Conservation (phyloP, 1,139 yeast species). For the Hanseniaspora gamundiae region DNA sequence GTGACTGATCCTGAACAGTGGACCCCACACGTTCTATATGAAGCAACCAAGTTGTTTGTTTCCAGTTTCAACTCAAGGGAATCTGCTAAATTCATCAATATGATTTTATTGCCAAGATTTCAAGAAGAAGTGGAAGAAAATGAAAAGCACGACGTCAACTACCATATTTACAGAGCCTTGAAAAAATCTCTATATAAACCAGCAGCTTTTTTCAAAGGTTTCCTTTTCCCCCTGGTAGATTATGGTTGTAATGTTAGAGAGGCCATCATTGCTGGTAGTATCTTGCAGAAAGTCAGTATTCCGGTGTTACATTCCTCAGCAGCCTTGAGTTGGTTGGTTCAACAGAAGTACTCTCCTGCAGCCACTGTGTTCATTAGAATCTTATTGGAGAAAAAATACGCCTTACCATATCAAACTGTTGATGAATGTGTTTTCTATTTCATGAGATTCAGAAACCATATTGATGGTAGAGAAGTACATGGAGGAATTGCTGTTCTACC, state of each 20-base stretch:
- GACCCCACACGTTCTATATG: slow-evolving; percentile 96
- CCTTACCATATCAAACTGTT: slow-evolving; percentile 90
- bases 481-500: slow-evolving; percentile 60
- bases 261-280: slow-evolving; percentile 91
- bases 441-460: slow-evolving; percentile 64
- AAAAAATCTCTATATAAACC: slow-evolving; percentile 93
- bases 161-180: slow-evolving; percentile 82
- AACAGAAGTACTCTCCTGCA: slow-evolving; percentile 78
- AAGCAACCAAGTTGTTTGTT: slow-evolving; percentile 88
- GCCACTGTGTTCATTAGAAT: slow-evolving; percentile 84
- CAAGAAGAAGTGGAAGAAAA: slow-evolving; percentile 71
- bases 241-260: slow-evolving; percentile 72
- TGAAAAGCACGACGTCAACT: slow-evolving; percentile 55
- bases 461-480: slow-evolving; percentile 30
- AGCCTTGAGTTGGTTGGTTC: slow-evolving; percentile 74
- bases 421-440: slow-evolving; percentile 94
- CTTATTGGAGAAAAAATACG: slow-evolving; percentile 85
- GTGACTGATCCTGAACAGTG: slow-evolving; percentile 87
- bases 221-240: slow-evolving; percentile 79
- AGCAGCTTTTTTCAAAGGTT: slow-evolving; percentile 94
- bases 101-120: slow-evolving; percentile 72
- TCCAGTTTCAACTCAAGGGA: slow-evolving; percentile 80
- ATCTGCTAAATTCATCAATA: slow-evolving; percentile 72
- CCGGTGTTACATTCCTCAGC: slow-evolving; percentile 96
- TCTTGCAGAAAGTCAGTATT: slow-evolving; percentile 75